These are phyloP conservation scores for Tricholoma matsutake DNA, from an alignment of 768 basidiomycete genomes.

Conservation along the genomic window DNA sequence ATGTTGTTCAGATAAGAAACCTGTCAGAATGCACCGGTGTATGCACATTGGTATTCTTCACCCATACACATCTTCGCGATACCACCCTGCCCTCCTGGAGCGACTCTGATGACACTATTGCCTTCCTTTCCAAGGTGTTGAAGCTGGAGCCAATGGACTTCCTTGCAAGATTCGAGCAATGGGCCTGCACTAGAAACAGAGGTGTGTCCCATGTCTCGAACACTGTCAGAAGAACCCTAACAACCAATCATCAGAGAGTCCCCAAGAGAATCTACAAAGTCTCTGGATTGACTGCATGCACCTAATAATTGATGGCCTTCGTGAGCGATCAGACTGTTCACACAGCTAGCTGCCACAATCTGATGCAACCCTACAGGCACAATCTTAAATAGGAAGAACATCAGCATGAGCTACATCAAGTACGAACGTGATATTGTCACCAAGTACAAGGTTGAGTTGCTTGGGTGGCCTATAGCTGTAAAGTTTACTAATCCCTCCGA, in stretches of 20 bases:
- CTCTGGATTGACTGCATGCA: neutral
- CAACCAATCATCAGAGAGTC: neutral
- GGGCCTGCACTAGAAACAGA: no score
- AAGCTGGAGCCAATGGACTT: no score
- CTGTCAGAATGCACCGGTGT: neutral
- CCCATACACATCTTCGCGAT: neutral
- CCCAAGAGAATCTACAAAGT: conserved; percentile 1
- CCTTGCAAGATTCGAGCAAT: no score
- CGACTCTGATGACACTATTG: neutral
- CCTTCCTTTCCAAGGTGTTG: no score
- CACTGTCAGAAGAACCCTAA: neutral
- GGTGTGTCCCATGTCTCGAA: neutral
- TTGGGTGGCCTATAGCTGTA: no score
- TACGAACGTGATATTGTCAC: no score
- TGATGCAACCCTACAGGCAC: neutral
- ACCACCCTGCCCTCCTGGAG: neutral
- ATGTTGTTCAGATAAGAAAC: neutral
- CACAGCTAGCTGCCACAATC: neutral
- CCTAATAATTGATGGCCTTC: neutral
- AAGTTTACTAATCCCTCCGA: no score
- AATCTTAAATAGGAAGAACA: no score
- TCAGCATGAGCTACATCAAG: no score
- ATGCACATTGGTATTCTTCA: neutral
- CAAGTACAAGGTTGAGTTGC: no score
- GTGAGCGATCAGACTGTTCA: neutral